phyloP scores from a whole-genome alignment of 2,329 filamentous ascomycete genomes.

The Fusarium citri region DNA sequence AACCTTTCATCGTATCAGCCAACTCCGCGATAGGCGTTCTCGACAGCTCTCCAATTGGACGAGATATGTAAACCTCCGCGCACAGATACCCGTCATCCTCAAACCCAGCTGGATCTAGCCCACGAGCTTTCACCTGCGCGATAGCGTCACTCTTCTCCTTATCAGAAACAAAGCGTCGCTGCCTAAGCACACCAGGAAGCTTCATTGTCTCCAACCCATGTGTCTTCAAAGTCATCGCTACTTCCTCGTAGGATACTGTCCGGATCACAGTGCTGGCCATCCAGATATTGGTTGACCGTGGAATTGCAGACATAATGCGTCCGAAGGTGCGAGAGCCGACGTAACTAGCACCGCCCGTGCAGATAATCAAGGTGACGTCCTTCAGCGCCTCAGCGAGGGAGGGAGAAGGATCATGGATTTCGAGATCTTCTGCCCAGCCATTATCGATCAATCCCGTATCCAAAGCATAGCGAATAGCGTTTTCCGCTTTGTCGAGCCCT shows the following conservation, averaged over 20 bases:
- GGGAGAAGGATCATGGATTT: background rate
- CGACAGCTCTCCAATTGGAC: background rate
- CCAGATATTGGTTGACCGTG: background rate
- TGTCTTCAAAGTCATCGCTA: background rate
- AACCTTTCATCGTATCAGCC: background rate
- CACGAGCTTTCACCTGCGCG: background rate
- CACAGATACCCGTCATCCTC: background rate
- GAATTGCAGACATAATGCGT: background rate
- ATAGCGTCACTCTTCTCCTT: background rate
- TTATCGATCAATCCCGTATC: rapidly evolving
- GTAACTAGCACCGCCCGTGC: background rate
- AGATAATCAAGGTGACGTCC: background rate
- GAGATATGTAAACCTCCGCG: background rate
- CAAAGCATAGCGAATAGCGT: background rate
- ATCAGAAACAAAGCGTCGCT: background rate
- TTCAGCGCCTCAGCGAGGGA: rapidly evolving
- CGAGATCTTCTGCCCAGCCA: background rate
- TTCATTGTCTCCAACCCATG: background rate
- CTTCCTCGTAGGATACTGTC: background rate
- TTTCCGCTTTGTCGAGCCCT: background rate
- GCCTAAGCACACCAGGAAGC: background rate
- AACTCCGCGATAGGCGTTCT: background rate
- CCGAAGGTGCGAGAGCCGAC: background rate
- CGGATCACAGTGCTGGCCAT: background rate
- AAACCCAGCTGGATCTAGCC: background rate